Evolutionary conservation across 2,329 filamentous ascomycete genomes (phyloP), one percentile per base, ranked within the genome.

Genomic region (Fusarium liriodendri): DNA sequence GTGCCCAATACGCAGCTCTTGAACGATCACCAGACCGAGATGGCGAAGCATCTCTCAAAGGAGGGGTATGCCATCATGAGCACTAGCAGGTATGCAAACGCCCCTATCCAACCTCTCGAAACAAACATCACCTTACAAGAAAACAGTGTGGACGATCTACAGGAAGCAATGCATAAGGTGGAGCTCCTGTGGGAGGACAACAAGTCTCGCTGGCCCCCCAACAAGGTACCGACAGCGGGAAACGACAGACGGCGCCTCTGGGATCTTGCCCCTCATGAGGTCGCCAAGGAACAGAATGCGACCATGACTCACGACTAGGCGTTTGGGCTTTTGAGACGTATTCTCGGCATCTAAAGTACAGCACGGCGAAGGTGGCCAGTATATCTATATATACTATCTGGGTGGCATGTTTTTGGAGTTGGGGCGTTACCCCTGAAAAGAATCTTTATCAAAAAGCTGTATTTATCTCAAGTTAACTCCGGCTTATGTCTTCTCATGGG

Each of bases 21-120:
- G 77, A 92, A 97, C 79, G 96, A 99, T 78, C 97, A 99, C 80
- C 97, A 99, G 83, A 89, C 91, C 22, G 95, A 98, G 81, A 89
- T 99, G 64, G 96, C 96, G 1, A 87, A 91, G 59, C 92, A 94
- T 74, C 88, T 98, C 66, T 89, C 93, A 35, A 84, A 87, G 27
- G 90, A 94, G 75, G 92, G 93, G 27, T 97, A 97, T 83, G 90
- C 94, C 4, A 87, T 95, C n/a, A 88, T 92, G 76, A 93, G 93
- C 13, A 85, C 87, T 62, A 84, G 94, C 47, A 86, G 88, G 92
- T 95, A 87, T 64, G 88, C 80, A 32, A 37, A 29, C 10, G 27
- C 5, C 16, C 3, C 11, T 2, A 18, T 27, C 16, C 13, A 6
- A 57, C 16, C n/a, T 8, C 2, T 18, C 18, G 18, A 47, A 42